A percentile compares a stretch with the other conserved stretches of the same genome.
phyloP scores from a whole-genome alignment of 148 eudicot species.

The Persicaria tinctoria region DNA sequence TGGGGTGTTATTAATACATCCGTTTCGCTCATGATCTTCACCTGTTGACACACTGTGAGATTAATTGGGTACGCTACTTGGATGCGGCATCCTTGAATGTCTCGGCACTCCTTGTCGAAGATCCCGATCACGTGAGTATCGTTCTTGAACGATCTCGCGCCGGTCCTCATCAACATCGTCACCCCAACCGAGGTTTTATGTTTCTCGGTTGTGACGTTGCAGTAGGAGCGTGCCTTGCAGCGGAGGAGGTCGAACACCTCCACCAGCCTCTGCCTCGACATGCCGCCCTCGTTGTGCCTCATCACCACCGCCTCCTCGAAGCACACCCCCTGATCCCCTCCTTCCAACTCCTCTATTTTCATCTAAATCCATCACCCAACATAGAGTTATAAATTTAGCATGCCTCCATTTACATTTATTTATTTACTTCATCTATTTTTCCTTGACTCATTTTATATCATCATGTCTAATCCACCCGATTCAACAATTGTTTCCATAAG shows the following conservation, averaged over 20 bases:
- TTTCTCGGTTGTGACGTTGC: neutral
- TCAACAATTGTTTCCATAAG: too few species aligned
- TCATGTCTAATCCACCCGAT: too few species aligned
- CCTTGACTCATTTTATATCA: too few species aligned
- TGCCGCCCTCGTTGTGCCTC: constrained; percentile 12
- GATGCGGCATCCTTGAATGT: constrained; percentile 42
- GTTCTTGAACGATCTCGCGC: constrained; percentile 8
- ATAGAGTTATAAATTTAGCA: too few species aligned
- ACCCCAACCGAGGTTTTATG: neutral
- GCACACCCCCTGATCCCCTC: neutral
- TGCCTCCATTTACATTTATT: too few species aligned
- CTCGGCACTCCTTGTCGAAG: constrained; percentile 44
- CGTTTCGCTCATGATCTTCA: constrained; percentile 62
- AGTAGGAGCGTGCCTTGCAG: constrained; percentile 1
- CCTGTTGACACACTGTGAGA: constrained; percentile 80
- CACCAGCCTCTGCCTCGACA: neutral
- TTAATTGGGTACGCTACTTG: constrained; percentile 44
- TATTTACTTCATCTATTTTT: too few species aligned
- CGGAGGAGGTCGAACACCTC: constrained; percentile 2
- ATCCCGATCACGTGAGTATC: constrained; percentile 28
- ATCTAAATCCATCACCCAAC: neutral
- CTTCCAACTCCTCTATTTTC: constrained; percentile 1
- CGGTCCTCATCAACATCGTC: constrained; percentile 13
- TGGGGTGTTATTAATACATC: constrained; percentile 68
- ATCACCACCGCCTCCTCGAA: constrained; percentile 15